These are phyloP conservation scores for Tricholoma furcatifolium DNA, from an alignment of 768 basidiomycete species.

Conservation along the genomic window DNA sequence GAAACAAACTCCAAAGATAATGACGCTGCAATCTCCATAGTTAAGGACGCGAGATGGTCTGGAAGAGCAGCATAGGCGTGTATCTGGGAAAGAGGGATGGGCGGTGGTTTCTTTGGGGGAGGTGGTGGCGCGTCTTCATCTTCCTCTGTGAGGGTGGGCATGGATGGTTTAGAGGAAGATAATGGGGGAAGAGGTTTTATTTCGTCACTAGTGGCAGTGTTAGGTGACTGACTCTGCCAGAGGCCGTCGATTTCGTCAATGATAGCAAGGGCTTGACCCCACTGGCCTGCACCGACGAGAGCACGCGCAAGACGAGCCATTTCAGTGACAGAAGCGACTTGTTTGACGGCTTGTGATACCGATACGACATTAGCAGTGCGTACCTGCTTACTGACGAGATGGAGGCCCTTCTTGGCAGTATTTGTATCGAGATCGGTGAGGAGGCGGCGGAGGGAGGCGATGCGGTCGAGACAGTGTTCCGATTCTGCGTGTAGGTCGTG, in stretches of 20 bases:
- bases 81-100: conserved; percentile 65
- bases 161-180: not conserved
- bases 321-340: conserved; percentile 72
- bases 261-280: conserved; percentile 79
- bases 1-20: conserved; percentile 78
- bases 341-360: conserved; percentile 61
- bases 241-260: conserved; percentile 65
- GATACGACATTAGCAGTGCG: conserved; percentile 58
- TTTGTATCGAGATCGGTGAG: conserved; percentile 76
- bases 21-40: conserved; percentile 72
- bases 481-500: conserved; percentile 92
- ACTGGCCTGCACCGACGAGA: conserved; percentile 83
- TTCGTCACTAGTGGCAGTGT: not conserved
- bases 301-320: conserved; percentile 69
- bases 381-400: conserved; percentile 64
- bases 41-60: conserved; percentile 64
- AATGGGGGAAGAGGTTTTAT: no score
- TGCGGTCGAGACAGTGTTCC: conserved; percentile 73
- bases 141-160: conserved; percentile 7
- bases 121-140: not conserved
- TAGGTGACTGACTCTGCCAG: conserved; percentile 37
- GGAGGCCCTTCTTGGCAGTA: conserved; percentile 76
- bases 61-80: conserved; percentile 77
- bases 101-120: conserved; percentile 17
- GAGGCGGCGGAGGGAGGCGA: conserved; percentile 67